Base-by-base conservation (phyloP, 768 basidiomycete genomes). In the Amanita phalloides region DNA sequence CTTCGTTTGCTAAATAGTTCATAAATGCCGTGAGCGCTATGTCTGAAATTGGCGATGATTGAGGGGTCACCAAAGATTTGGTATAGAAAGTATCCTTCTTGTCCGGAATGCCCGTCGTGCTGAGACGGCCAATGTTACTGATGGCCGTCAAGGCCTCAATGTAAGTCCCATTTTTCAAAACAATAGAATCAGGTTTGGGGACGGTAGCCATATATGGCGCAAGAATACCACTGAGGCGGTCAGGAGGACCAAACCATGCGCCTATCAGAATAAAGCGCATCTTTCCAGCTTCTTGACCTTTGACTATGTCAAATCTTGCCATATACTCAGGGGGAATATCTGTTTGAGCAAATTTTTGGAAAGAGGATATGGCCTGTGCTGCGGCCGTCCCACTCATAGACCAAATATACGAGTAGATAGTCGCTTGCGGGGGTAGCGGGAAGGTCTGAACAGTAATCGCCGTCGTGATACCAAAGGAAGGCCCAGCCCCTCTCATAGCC, bases 1-100 rank as follows among this genome's bases (percentile, higher is more conserved):
- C 71, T 44, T 68, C 56, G 13, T 55, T 60, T 4, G 64, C 62
- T 47, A 74, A 58, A 56, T 74, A 73, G 6, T 60, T 55, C 33
- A 65, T 63, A 49, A 69, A 68, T 1, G 65, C 61, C 25, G 53
- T 49, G 38, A 68, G 59, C 0, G 71, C 64, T 8, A 59, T 55
- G 3, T 60, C 50, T 3, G 65, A 61, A 61, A 71, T 54, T 42
- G 69, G 62, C 6, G 62, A 55, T 13, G 41, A 4, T 48, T 57
- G 6, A 2, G 71, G 71, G 1, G 68, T 70, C 65, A 72, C 70
- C 23, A 73, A 49, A 6, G 67, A 70, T 55, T 73, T 73, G 1
- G 67, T 66, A 48, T 73, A 75, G 60, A 73, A 72, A 0, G 70
- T 75, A 56, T 73, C 71, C 14, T 57, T 61, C 0, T 42, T 56